Evolutionary conservation across 148 eudicot genomes (phyloP), one percentile per base, ranked within the genome.

Genomic region (Rhododendron ovatum): DNA sequence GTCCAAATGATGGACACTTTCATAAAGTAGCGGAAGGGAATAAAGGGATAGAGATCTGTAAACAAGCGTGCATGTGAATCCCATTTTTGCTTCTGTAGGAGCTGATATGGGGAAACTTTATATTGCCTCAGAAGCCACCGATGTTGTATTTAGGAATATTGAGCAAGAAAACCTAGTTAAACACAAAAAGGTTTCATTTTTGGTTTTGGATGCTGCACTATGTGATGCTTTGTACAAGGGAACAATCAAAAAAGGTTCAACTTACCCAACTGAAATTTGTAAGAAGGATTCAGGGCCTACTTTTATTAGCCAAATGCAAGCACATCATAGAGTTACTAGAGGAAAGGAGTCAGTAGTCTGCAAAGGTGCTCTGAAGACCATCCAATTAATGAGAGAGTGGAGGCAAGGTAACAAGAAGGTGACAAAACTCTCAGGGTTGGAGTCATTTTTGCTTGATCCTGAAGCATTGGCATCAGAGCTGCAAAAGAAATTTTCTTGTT

Each of bases 221-320:
- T 97, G 99, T 88, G 99, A 97, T 93, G 98, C 98, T 59, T 90
- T 97, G 82, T 97, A 92, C 86, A 97, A 97, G 90, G 99, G 99
- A 83, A 91, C 94, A 53, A 89, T 95, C 20, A 97, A 97, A 73
- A 95, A 95, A 67, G 98, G 98, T 83, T 53, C 98, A 69, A 88
- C 91, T 80, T 97, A 97, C 85, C 98, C 99, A 11, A 95, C 98
- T 85, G 98, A 97, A 91, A 93, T 97, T 88, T 98, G 93, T 90
- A 97, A 97, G 88, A 95, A 94, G 91, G 98, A 95, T 90, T 82
- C 95, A 41, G 98, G 93, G 55, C 47, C 88, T 26, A 91, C 92
- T 18, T 95, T 97, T 91, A 48, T 95, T 63, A 93, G 85, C 63
- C 92, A 98, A 39, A 97, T 97, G 99, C 99, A 39, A 39, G 41